phyloP scores from a whole-genome alignment of 2,329 filamentous ascomycete species.

The Cladorrhinum sp. region DNA sequence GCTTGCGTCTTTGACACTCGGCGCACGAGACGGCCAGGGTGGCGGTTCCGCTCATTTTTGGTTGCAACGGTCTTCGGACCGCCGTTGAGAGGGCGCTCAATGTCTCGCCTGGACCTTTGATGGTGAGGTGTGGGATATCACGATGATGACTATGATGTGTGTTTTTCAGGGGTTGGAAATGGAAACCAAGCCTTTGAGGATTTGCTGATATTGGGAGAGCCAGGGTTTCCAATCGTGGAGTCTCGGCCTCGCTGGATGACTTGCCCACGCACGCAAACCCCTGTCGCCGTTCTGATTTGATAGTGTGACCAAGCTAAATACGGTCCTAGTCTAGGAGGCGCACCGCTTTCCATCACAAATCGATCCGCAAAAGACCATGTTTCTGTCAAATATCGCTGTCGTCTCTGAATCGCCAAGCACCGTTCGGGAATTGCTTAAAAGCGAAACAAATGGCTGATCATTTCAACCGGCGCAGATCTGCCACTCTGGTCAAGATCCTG shows the following conservation, averaged over 20 bases:
- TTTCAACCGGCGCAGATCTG: neutral
- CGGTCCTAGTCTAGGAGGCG: slow-evolving; percentile 1
- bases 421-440: slow-evolving; percentile 1
- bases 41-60: slow-evolving; percentile 11
- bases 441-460: neutral
- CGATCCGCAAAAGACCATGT: neutral
- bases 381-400: neutral
- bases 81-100: neutral
- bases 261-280: neutral
- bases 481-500: neutral
- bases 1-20: slow-evolving; percentile 50
- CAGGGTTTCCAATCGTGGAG: neutral
- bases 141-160: neutral
- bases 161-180: neutral
- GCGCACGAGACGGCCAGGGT: slow-evolving; percentile 35
- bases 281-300: neutral
- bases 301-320: slow-evolving; percentile 3
- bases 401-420: slow-evolving; percentile 2
- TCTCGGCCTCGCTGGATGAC: neutral
- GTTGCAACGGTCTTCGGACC: neutral
- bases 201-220: neutral
- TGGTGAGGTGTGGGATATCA: neutral
- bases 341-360: slow-evolving; percentile 4
- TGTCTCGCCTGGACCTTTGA: neutral
- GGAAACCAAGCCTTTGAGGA: neutral